Base-by-base conservation (phyloP, 306 rosid genomes). In the Trifolium dubium region DNA sequence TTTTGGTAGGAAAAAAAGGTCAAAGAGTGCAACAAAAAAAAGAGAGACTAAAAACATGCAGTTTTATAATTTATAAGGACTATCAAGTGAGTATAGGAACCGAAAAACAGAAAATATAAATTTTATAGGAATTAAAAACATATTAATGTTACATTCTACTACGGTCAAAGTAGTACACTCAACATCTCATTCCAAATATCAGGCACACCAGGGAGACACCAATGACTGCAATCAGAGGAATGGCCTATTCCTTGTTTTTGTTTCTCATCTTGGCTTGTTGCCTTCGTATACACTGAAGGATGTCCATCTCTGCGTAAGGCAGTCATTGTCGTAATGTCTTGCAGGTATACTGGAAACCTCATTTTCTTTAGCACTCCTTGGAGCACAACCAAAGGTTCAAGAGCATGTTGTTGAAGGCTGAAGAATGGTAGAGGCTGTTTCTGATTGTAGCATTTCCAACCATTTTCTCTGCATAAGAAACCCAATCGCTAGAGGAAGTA, bases 151-250 rank as follows among this genome's bases (percentile, higher is more conserved):
- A 53, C 11, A 3, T 1, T 12, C 15, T 44, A 44, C 1, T 53
- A 53, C 30, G 11, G 47, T 82, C 64, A 89, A 62, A 93, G 86
- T 82, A 89, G 76, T 44, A 87, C 89, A 81, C 35, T 89, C 68
- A 93, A 61, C 90, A 93, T 83, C 81, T 93, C 98, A 79, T 93
- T 93, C 98, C 98, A 93, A 59, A 69, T 72, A 73, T 93, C 98
- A 74, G 98, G 98, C 69, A 93, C 98, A 60, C 98, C 98, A 65
- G 98, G 98, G 43, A 93, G 97, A 75, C 98, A 93, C 97, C 98
- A 93, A 51, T 93, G 98, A 90, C 97, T 93, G 89, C 98, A 93
- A 85, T 91, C 98, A 60, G 98, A 89, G 68, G 97, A 85, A 77
- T 84, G 73, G 50, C 78, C 85, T 59, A 28, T 34, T 44, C 74